Conservation (phyloP, 106 monocot species). For the Platanthera guangdongensis region DNA sequence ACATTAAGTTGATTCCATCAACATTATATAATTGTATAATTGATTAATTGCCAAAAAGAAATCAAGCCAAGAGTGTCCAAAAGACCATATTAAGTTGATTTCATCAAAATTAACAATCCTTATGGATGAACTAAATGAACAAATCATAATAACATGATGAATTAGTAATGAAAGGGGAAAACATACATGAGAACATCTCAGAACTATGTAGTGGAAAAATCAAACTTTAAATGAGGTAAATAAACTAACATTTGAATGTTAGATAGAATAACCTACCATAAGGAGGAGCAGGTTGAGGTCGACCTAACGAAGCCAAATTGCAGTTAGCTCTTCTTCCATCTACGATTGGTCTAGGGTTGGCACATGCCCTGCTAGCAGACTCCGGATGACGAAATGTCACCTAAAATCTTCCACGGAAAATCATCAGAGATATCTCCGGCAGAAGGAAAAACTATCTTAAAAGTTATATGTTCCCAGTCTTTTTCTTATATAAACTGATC, state of each 20-base stretch:
- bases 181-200: slow-evolving; percentile 1
- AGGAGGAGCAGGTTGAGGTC: slow-evolving; percentile 20
- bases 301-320: slow-evolving; percentile 70
- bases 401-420: slow-evolving; percentile 43
- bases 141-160: not conserved
- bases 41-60: not conserved
- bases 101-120: not conserved
- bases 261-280: slow-evolving; percentile 21
- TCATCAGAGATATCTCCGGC: not conserved
- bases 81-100: not conserved
- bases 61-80: not conserved
- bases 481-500: not conserved
- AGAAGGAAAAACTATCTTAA: not conserved
- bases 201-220: not conserved
- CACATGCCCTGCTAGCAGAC: slow-evolving; percentile 59
- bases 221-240: not conserved
- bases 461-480: not conserved
- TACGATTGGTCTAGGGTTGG: slow-evolving; percentile 55
- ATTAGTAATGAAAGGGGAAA: not conserved
- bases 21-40: not conserved
- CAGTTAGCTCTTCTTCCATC: slow-evolving; percentile 82
- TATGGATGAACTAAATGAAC: not conserved
- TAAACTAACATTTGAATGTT: not conserved
- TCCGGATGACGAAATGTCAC: slow-evolving; percentile 79
- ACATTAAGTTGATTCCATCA: not conserved